Conservation (phyloP, 352 stramenopile species). For the Pythium brachiatum region DNA sequence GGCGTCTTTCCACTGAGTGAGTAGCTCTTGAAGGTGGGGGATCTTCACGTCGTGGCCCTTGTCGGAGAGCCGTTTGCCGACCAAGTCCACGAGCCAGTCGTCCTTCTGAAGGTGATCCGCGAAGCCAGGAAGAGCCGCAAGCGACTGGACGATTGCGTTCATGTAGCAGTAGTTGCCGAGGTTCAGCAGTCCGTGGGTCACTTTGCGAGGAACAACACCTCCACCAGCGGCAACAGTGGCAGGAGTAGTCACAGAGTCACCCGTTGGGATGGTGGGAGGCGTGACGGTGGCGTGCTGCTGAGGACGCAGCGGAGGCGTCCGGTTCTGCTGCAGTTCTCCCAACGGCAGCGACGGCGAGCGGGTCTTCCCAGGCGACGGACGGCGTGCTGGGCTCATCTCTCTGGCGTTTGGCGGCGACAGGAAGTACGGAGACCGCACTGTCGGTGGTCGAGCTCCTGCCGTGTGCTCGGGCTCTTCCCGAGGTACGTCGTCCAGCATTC, state of each 20-base stretch:
- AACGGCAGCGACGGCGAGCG: slow-evolving; percentile 17
- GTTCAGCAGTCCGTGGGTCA: slow-evolving; percentile 91
- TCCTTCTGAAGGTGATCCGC: slow-evolving; percentile 43
- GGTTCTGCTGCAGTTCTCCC: slow-evolving; percentile 23
- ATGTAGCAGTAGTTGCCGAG: slow-evolving; percentile 93
- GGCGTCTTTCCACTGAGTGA: slow-evolving; percentile 46
- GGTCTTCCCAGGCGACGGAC: slow-evolving; percentile 16
- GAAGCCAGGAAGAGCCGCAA: slow-evolving; percentile 74
- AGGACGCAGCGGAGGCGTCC: slow-evolving; percentile 11
- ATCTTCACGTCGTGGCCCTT: slow-evolving; percentile 29
- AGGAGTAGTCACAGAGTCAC: neutral
- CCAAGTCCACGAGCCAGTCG: slow-evolving; percentile 55
- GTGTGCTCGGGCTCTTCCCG: slow-evolving; percentile 31
- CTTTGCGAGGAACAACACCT: slow-evolving; percentile 30
- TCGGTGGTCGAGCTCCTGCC: slow-evolving; percentile 14
- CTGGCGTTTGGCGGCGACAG: slow-evolving; percentile 20
- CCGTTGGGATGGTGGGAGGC: neutral
- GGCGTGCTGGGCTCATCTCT: slow-evolving; percentile 20
- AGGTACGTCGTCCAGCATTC: slow-evolving; percentile 68
- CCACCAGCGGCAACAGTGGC: slow-evolving; percentile 1
- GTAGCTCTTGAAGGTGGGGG: slow-evolving; percentile 42
- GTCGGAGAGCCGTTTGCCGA: slow-evolving; percentile 43
- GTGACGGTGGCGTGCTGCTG: neutral
- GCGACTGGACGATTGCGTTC: slow-evolving; percentile 91
- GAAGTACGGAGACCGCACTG: slow-evolving; percentile 28